Evolutionary conservation across 2,329 filamentous ascomycete species (phyloP), one percentile per base, ranked within the genome.

Genomic region (Calonectria hongkongensis): DNA sequence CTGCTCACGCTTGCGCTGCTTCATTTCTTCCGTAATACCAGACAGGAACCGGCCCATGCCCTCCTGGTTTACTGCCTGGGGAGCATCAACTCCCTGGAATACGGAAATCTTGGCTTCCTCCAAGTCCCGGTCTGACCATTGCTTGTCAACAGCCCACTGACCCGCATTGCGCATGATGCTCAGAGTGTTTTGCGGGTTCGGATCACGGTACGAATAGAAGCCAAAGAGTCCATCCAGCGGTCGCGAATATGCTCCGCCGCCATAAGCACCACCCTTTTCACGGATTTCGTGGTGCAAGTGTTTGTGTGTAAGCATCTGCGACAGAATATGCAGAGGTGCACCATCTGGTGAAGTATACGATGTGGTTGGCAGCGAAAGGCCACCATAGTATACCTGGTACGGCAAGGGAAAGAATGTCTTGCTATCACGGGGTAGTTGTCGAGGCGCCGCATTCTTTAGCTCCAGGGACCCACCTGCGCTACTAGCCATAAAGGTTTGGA

Each of bases 201-300:
- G 97, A 82, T 99, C 97, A 65, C 97, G 94, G 88, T 99, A 99
- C 54, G 94, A 96, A 86, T 98, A 98, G 86, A 98, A 97, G 18
- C 95, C 95, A 79, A 99, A 98, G 1, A 98, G 84, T 28, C 96
- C 96, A 77, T 95, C 93, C 9, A 98, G 86, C 0, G 94, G 91
- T 28, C 92, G 92, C 54, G 94, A 93, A 82, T 95, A 96, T 1
- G 97, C 96, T 16, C 96, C 95, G 27, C 95, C 97, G 54, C 97
- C 97, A 78, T 99, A 99, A 0, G 97, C 97, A 45, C 97, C 97
- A 39, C 97, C 97, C 85, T 98, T 98, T 82, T 99, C 97, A 68
- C 97, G 94, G 76, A 99, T 98, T 84, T 98, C 97, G 78, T 98
- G 96, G 82, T 99, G 97, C 33, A 99, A 89, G 81, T 98, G 94